phyloP scores from a whole-genome alignment of 805 yeast genomes.

The Starmerella riodocensis region DNA sequence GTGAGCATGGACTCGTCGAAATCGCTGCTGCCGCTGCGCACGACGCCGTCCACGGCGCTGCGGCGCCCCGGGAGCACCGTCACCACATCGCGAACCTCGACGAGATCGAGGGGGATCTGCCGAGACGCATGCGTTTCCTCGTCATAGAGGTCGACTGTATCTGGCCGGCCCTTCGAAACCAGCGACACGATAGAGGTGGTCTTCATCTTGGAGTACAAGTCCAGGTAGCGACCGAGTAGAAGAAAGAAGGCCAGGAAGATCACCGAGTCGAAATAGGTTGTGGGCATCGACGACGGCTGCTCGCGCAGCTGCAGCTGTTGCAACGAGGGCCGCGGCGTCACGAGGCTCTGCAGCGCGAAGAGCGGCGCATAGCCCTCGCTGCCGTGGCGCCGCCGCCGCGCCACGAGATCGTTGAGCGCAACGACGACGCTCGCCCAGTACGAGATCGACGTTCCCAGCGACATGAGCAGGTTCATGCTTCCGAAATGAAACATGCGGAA shows the following conservation, averaged over 20 bases:
- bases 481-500: conserved; percentile 56
- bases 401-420: conserved; percentile 34
- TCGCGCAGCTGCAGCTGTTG: too few species aligned
- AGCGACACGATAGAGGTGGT: conserved; percentile 53
- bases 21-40: conserved; percentile 57
- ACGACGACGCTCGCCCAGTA: conserved; percentile 55
- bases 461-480: conserved; percentile 63
- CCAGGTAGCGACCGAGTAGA: conserved; percentile 56
- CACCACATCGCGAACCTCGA: conserved; percentile 83
- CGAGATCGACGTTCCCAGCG: conserved; percentile 59
- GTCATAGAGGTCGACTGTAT: conserved; percentile 27
- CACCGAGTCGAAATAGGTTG: conserved; percentile 68
- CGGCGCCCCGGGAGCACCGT: conserved; percentile 29
- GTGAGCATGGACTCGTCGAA: conserved; percentile 85
- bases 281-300: too few species aligned
- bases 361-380: neutral
- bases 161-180: conserved; percentile 40
- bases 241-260: conserved; percentile 62
- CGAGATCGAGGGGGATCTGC: conserved; percentile 25
- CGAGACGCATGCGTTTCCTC: neutral
- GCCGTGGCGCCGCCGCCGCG: neutral
- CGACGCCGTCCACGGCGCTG: conserved; percentile 64
- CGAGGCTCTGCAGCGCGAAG: too few species aligned
- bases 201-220: conserved; percentile 50
- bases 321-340: too few species aligned